Base-by-base conservation (phyloP, 179 eudicot genomes). In the Sideroxylon spinosum region DNA sequence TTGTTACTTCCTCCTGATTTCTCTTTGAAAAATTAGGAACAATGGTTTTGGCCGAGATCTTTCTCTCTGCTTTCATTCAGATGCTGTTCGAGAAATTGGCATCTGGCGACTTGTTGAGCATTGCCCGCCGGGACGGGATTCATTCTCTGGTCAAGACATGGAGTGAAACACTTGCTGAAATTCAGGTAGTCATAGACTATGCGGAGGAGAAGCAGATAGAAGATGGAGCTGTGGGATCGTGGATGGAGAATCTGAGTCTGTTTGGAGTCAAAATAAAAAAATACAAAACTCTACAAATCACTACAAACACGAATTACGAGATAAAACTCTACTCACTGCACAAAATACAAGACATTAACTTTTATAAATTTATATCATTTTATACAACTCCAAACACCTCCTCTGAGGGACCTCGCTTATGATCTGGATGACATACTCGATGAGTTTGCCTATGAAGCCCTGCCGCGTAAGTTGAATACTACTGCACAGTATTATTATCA, bases 131-230 rank as follows among this genome's bases (percentile, higher is more conserved):
- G 16, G 73, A 64, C 74, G 75, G 57, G 44, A 73, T 81, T 23
- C 6, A 57, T 6, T 20, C 53, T 14, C 16, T 19, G 52, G 76
- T 81, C n/a, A 20, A 56, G 44, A 79, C 78, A 66, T 79, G 81
- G 50, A 68, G 49, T 20, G 16, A 8, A 0, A 78, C 2, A 12
- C 62, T 80, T 55, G 0, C 48, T 0, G 68, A 53, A 14, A 29
- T 80, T 32, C 76, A 60, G 17, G 81, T 59, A 0, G 79, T 80
- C 26, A 76, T 83, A 17, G 73, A 48, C 19, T 83, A 83, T 77
- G 86, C 86, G 0, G 83, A 83, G 81, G 79, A 80, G 23, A 80
- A 83, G 78, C 86, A 83, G 29, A 9, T 53, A 1, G 20, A 26
- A 0, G 48, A 76, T 7, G 37, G 17, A 37, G 7, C 63, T 19